Evolutionary conservation across 768 basidiomycete species (phyloP).

Genomic region (Trametes elegans): DNA sequence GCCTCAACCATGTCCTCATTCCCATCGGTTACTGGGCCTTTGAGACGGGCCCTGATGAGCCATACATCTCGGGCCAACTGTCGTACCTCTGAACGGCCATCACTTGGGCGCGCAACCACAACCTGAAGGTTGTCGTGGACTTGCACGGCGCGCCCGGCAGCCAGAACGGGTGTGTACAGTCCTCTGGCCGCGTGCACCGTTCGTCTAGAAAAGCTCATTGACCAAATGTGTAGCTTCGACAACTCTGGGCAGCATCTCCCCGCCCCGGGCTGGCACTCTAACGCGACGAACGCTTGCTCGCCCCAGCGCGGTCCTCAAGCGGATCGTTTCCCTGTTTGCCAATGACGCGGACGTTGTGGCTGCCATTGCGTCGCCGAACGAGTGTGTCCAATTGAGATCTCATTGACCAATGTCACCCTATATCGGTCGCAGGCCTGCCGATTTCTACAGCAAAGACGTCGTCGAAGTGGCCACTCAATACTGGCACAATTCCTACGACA

Average conservation of each 20-base stretch:
- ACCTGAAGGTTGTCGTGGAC: constrained; percentile 81
- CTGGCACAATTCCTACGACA: constrained; percentile 73
- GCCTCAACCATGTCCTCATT: constrained; percentile 78
- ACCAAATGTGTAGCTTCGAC: constrained; percentile 53
- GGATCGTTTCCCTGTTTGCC: constrained; percentile 58
- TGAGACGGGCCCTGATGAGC: constrained; percentile 75
- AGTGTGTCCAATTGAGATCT: constrained; percentile 42
- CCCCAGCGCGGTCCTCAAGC: constrained; percentile 63
- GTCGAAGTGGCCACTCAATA: constrained; percentile 55
- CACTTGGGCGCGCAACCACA: constrained; percentile 64
- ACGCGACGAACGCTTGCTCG: constrained; percentile 64
- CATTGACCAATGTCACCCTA: constrained; percentile 1
- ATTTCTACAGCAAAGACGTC: constrained; percentile 54
- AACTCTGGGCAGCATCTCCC: constrained; percentile 70
- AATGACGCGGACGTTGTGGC: constrained; percentile 53
- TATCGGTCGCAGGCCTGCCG: constrained; percentile 84
- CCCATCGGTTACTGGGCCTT: constrained; percentile 93
- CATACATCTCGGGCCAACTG: constrained; percentile 75
- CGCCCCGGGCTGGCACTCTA: constrained; percentile 69
- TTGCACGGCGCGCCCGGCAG: constrained; percentile 72
- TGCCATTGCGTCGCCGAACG: constrained; percentile 74
- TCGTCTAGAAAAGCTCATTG: background rate
- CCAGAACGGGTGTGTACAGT: constrained; percentile 63
- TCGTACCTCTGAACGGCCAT: constrained; percentile 67
- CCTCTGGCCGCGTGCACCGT: background rate